A percentile compares a stretch with the other conserved stretches of the same genome.
These are phyloP conservation scores for Eucalyptus fibrosa DNA, from an alignment of 345 rosid genomes.

Conservation along the genomic window DNA sequence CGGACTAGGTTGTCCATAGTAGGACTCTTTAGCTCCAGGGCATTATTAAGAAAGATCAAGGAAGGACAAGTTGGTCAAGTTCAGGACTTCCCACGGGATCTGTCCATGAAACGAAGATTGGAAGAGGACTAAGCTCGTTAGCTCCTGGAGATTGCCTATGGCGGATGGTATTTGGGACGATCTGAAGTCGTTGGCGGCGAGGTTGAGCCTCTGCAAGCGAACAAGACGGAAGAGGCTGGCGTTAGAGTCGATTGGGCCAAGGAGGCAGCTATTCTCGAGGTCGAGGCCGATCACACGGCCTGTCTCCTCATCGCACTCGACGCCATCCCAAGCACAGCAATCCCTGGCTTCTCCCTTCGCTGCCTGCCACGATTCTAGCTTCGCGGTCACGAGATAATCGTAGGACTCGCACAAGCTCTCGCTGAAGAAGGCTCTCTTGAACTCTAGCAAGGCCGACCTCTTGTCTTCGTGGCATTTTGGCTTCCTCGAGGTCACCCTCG, in stretches of 20 bases:
- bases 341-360: background rate
- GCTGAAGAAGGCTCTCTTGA: background rate
- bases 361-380: background rate
- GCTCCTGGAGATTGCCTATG: background rate
- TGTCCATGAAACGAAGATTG: background rate
- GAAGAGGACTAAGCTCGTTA: slow-evolving; percentile 3
- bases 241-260: background rate
- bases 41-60: slow-evolving; percentile 2
- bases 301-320: background rate
- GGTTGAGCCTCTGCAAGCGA: slow-evolving; percentile 1
- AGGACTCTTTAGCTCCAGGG: background rate
- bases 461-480: background rate
- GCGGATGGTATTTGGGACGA: background rate
- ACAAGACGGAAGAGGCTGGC: slow-evolving; percentile 4
- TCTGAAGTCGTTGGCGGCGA: background rate
- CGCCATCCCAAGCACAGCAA: background rate
- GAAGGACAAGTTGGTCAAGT: background rate
- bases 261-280: background rate
- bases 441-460: background rate
- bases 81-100: slow-evolving; percentile 1
- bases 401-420: background rate
- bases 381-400: background rate
- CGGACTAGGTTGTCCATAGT: background rate
- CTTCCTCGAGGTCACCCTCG: background rate
- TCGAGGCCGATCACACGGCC: slow-evolving; percentile 4